Base-by-base conservation (phyloP, 139 green algal species). In the Coelastrella sp. region DNA sequence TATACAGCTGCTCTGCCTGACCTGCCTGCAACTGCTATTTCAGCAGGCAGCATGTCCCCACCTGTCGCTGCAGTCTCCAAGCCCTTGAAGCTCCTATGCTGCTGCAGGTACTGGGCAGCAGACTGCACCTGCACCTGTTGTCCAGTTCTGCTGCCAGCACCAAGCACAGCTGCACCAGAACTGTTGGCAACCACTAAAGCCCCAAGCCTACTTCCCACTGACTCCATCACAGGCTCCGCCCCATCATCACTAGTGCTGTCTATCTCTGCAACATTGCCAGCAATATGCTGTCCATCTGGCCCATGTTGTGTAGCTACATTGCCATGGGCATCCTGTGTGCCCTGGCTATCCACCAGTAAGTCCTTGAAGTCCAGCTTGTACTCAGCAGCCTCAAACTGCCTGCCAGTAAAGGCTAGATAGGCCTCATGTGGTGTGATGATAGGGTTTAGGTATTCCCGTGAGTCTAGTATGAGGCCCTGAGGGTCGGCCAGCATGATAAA, bases 401-500 rank as follows among this genome's bases (percentile, higher is more conserved):
- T 34, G 15, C 62, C 86, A 0, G 51, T 89, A 23, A 95, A 93
- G 17, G 95, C 95, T 38, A 96, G 84, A 37, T 91, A 76, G 1
- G 96, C 97, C 88, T 99, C 97, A 71, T 93, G 94, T 0, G 96
- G 95, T 0, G 95, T 98, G 82, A 99, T 95, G 83, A 99, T 90
- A 5, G 97, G 96, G 15, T 94, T 92, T 60, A 98, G 88, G 81
- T 94, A 99, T 15, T 98, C 94, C 81, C 94, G 95, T 84, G 85
- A 92, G 84, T 98, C 96, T 59, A 99, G 88, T 25, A 99, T 90
- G 73, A 94, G 85, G 15, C 91, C 93, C 69, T 91, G 88, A 0
- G 94, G 91, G 57, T 97, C 94, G 0, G 89, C 91, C 32, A 96
- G 85, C 89, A 95, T 87, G 43, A 98, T 93, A 81, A 92, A 97